phyloP scores from a whole-genome alignment of 148 eudicot genomes.

The Vaccinium darrowii region DNA sequence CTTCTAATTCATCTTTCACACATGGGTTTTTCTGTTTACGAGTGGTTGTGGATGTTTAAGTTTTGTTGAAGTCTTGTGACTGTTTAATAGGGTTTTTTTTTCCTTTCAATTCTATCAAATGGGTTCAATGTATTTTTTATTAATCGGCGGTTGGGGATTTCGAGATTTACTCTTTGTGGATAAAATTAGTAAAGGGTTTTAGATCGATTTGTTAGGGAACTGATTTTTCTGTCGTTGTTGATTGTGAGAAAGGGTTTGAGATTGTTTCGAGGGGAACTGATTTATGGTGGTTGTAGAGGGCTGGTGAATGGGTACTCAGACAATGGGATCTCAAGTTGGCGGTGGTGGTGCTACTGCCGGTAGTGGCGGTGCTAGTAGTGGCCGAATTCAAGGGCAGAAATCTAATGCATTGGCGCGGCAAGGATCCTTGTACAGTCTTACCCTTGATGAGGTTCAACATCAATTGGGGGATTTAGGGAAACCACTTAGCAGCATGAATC shows the following conservation, averaged over 20 bases:
- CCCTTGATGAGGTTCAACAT: slow-evolving; percentile 86
- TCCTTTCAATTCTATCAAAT: not conserved
- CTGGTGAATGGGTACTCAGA: slow-evolving; percentile 63
- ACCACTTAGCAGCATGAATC: slow-evolving; percentile 88
- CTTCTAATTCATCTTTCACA: not conserved
- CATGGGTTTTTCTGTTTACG: not conserved
- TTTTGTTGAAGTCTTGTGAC: slow-evolving; percentile 5
- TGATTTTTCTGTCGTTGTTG: not conserved
- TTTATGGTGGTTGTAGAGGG: slow-evolving; percentile 20
- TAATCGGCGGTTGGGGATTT: not conserved
- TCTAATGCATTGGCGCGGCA: slow-evolving; percentile 51
- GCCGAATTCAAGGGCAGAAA: slow-evolving; percentile 42
- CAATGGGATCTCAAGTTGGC: slow-evolving; percentile 84
- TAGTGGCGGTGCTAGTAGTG: slow-evolving; percentile 33
- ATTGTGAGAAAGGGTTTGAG: slow-evolving; percentile 5
- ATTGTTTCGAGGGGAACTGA: slow-evolving; percentile 24
- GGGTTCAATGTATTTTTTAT: slow-evolving; percentile 18
- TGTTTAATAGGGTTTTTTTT: slow-evolving; percentile 13
- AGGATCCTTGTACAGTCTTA: slow-evolving; percentile 82
- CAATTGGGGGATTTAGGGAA: slow-evolving; percentile 96
- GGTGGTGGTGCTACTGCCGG: slow-evolving; percentile 27
- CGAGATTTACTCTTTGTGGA: slow-evolving; percentile 14
- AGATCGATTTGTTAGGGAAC: slow-evolving; percentile 8
- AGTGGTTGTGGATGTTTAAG: not conserved
- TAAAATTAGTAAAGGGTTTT: slow-evolving; percentile 14